A percentile compares a stretch with the other conserved stretches of the same genome.
Conservation (phyloP, 2,329 filamentous ascomycete species). For the Neonectria coccinea region DNA sequence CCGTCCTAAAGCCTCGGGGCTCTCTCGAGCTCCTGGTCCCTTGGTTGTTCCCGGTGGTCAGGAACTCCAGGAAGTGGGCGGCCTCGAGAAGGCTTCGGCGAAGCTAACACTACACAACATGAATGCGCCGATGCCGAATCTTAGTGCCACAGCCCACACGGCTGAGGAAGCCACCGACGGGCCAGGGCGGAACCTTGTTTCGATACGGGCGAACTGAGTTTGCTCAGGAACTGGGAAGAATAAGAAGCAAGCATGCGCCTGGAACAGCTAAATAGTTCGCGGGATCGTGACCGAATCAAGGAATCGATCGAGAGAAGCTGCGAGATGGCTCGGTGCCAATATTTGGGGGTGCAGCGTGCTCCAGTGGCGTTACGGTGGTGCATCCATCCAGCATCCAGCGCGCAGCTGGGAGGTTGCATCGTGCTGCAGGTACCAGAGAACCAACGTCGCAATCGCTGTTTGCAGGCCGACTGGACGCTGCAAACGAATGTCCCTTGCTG, state of each 20-base stretch:
- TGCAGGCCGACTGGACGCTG: constrained; percentile 11
- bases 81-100: constrained; percentile 1
- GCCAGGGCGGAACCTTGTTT: constrained; percentile 1
- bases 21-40: background rate
- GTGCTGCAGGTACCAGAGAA: constrained; percentile 42
- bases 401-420: constrained; percentile 29
- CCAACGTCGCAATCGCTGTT: constrained; percentile 18
- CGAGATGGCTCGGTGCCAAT: constrained; percentile 13
- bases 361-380: constrained; percentile 14
- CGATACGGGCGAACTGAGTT: constrained; percentile 9
- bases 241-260: background rate
- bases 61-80: background rate
- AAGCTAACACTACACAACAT: constrained; percentile 12
- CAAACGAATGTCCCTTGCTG: background rate
- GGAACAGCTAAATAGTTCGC: background rate
- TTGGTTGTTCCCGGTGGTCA: background rate
- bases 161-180: constrained; percentile 1
- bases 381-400: constrained; percentile 16
- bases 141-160: constrained; percentile 24
- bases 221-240: constrained; percentile 1
- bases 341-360: background rate
- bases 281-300: constrained; percentile 7
- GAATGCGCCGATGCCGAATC: constrained; percentile 22
- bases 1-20: constrained; percentile 3
- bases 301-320: constrained; percentile 5